Conservation (phyloP, 176 grass and related monocot species). For the Lolium perenne region DNA sequence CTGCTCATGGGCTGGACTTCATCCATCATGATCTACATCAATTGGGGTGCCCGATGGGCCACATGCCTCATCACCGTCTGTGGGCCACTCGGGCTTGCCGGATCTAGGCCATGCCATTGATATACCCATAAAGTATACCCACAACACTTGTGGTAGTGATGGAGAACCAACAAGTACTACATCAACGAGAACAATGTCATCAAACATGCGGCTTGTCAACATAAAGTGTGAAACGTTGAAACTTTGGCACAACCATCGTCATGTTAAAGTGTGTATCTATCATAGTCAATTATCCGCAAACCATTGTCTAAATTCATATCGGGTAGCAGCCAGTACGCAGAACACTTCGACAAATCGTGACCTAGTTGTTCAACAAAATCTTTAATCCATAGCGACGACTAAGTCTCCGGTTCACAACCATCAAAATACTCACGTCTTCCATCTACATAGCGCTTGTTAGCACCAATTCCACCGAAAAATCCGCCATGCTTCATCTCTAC, state of each 20-base stretch:
- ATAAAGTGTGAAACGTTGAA: not conserved
- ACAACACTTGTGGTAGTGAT: not conserved
- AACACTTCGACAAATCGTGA: not conserved
- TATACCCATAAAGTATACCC: too few species aligned
- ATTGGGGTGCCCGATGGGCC: too few species aligned
- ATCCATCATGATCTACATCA: too few species aligned
- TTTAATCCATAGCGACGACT: not conserved
- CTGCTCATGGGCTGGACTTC: too few species aligned
- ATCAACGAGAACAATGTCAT: not conserved
- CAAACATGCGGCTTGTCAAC: not conserved
- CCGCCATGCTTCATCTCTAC: too few species aligned
- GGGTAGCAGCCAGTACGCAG: not conserved
- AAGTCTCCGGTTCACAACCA: not conserved
- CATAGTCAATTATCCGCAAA: not conserved
- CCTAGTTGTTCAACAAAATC: not conserved
- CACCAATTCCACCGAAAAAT: not conserved
- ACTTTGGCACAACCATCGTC: not conserved
- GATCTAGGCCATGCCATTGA: too few species aligned
- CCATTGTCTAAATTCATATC: not conserved
- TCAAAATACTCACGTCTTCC: not conserved
- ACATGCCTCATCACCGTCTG: too few species aligned
- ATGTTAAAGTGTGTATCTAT: not conserved
- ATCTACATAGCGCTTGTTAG: not conserved
- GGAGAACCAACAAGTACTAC: not conserved
- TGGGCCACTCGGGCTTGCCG: too few species aligned